Evolutionary conservation across 1,284 basidiomycete genomes (phyloP), one percentile per base, ranked within the genome.

Genomic region (Ceratobasidium sp.): DNA sequence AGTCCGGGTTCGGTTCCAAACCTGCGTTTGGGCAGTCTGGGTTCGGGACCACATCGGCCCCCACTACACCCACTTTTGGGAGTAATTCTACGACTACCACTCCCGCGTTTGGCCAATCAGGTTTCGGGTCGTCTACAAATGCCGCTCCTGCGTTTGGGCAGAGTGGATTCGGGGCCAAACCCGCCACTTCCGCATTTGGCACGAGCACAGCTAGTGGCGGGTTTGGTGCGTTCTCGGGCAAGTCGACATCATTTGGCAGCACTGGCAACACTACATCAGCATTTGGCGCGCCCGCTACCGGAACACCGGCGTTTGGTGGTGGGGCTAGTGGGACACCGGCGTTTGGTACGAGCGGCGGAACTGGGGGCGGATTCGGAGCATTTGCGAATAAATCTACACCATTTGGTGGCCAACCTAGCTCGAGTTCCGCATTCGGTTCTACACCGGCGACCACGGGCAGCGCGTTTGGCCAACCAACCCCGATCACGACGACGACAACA

Each of bases 51-150:
- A 34, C 75, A 22, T 69, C 75, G 0, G 41, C 76, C 41, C 73
- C 75, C 46, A 76, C 75, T 37, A 79, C 82, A 63, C 79, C 81
- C 49, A 81, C 79, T 24, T 84, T 85, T 74, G 84, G 83, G 1
- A 41, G 74, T 8, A 46, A 76, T 2, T 53, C 79, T 39, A 54
- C 77, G 4, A 51, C 76, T 3, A 34, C 74, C 7, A 79, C 79
- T 19, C 77, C 80, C 1, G 77, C 81, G 9, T 81, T 82, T 68
- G 81, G 81, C 11, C 78, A 80, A 63, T 78, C 81, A 16, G 77
- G 80, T 8, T 83, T 84, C 48, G 82, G 82, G 1, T 74, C 77
- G 48, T 72, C 80, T 8, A 75, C 78, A 3, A 72, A 74, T 19
- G 64, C 76, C 2, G 61, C 79, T 22, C 80, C 82, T 59, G 81